Conservation (phyloP, 2,329 filamentous ascomycete genomes). For the Periconia sp. region DNA sequence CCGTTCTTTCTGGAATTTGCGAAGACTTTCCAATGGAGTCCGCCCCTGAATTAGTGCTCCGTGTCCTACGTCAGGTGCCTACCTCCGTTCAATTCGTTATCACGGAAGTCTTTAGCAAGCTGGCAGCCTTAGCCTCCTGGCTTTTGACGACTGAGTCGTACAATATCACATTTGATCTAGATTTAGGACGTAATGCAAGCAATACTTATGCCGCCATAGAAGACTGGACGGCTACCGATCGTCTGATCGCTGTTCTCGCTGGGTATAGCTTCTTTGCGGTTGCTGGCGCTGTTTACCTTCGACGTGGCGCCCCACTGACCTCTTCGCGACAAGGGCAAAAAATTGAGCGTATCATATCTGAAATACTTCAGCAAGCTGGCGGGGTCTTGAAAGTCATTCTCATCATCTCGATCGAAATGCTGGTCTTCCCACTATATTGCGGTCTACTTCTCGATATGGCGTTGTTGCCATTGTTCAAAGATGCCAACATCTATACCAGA, state of each 20-base stretch:
- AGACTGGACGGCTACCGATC: slow-evolving; percentile 55
- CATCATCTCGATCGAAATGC: slow-evolving; percentile 99
- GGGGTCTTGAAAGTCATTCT: slow-evolving; percentile 97
- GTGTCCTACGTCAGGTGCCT: slow-evolving; percentile 19
- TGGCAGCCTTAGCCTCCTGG: slow-evolving; percentile 21
- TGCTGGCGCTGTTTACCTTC: slow-evolving; percentile 77
- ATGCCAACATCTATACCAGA: slow-evolving; percentile 74
- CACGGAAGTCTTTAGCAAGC: slow-evolving; percentile 11
- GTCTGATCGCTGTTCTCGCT: slow-evolving; percentile 71
- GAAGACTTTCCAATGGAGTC: slow-evolving; percentile 28
- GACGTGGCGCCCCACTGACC: slow-evolving; percentile 70
- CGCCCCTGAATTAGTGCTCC: slow-evolving; percentile 14
- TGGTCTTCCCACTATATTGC: slow-evolving; percentile 94
- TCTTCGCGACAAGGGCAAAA: slow-evolving; percentile 56
- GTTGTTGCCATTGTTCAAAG: slow-evolving; percentile 83
- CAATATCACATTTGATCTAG: slow-evolving; percentile 39
- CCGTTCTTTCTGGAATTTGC: slow-evolving; percentile 23
- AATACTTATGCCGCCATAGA: slow-evolving; percentile 37
- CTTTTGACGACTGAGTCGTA: slow-evolving; percentile 39
- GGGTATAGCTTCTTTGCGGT: slow-evolving; percentile 80
- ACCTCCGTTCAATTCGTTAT: slow-evolving; percentile 7
- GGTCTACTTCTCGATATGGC: slow-evolving; percentile 87
- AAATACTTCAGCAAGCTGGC: slow-evolving; percentile 86
- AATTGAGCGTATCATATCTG: slow-evolving; percentile 75
- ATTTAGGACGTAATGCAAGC: slow-evolving; percentile 23